phyloP scores from a whole-genome alignment of 129 eudicot species.

The Arctium lappa region DNA sequence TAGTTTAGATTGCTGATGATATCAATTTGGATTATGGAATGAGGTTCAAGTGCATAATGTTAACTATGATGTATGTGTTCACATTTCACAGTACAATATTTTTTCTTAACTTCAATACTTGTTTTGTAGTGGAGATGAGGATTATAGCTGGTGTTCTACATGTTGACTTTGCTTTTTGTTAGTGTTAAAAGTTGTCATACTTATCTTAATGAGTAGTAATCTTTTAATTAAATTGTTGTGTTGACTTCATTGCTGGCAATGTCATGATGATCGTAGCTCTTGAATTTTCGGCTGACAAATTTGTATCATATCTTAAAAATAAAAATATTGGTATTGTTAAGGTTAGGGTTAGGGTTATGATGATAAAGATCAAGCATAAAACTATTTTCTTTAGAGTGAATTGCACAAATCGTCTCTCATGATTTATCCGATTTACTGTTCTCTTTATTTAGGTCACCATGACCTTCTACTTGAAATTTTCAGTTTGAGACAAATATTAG shows the following conservation, averaged over 20 bases:
- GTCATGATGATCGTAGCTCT: background rate
- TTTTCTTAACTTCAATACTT: background rate
- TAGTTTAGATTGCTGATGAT: background rate
- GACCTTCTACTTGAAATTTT: background rate
- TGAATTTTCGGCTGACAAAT: background rate
- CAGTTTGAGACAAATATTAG: background rate
- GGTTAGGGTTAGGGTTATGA: slow-evolving; percentile 7
- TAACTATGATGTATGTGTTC: background rate
- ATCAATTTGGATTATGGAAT: background rate
- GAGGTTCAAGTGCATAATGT: background rate
- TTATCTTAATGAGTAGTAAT: background rate
- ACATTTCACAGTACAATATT: background rate
- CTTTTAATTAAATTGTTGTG: background rate
- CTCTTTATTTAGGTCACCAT: background rate
- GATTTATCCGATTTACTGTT: background rate
- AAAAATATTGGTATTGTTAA: background rate
- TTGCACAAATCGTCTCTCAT: background rate
- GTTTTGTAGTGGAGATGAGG: background rate
- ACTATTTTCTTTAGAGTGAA: background rate
- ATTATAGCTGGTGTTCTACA: background rate
- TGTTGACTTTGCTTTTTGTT: background rate
- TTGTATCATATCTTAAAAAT: background rate
- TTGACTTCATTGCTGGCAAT: background rate
- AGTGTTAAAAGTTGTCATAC: background rate
- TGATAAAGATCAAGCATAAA: background rate